Conservation (phyloP, 1,139 yeast species). For the Taiozyma sp. region DNA sequence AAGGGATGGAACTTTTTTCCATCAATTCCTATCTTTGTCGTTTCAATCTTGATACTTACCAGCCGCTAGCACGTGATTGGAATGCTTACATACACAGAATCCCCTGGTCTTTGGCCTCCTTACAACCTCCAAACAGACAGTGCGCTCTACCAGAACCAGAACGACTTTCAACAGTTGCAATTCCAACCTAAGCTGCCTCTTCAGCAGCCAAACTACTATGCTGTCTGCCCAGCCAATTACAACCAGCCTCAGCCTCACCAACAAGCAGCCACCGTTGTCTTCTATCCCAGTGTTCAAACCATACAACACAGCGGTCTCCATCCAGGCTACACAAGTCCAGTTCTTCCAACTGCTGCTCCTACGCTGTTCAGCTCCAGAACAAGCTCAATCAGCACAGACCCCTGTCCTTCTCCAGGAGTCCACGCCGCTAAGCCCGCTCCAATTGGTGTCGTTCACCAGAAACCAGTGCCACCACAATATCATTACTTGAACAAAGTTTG, state of each 20-base stretch:
- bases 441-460: neutral
- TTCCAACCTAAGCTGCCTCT: neutral
- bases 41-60: neutral
- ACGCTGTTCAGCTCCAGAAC: neutral
- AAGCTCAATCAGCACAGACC: neutral
- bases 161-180: neutral
- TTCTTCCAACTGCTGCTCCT: neutral
- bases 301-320: neutral
- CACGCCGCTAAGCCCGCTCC: neutral
- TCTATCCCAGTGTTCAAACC: neutral
- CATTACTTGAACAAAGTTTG: neutral
- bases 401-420: neutral
- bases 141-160: neutral
- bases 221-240: neutral
- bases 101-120: neutral
- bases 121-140: neutral
- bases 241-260: neutral
- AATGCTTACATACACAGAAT: neutral
- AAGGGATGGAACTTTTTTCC: neutral
- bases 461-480: neutral
- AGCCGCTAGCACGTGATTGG: neutral
- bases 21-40: neutral
- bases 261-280: neutral
- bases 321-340: neutral
- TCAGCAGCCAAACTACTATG: neutral